phyloP scores from a whole-genome alignment of 352 stramenopile genomes.

The Phytopythium oedochilum region DNA sequence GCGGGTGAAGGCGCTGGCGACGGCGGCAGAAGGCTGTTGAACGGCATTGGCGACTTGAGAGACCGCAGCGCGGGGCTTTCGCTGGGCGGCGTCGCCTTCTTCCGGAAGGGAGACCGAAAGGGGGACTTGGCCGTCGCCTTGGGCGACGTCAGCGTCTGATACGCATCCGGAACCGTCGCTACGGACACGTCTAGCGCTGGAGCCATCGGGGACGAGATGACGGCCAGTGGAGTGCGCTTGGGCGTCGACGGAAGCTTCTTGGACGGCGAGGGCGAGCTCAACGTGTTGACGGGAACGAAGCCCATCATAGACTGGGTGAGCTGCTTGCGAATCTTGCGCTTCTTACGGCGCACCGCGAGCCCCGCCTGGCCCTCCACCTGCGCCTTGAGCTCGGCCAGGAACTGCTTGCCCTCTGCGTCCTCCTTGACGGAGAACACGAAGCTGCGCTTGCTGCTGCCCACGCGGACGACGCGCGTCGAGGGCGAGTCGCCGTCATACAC shows the following conservation, averaged over 20 bases:
- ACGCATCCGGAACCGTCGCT: conserved; percentile 31
- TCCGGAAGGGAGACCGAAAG: conserved; percentile 73
- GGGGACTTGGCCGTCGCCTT: conserved; percentile 42
- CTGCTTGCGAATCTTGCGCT: conserved; percentile 76
- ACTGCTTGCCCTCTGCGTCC: conserved; percentile 37
- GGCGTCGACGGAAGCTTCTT: conserved; percentile 28
- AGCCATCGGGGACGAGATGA: conserved; percentile 38
- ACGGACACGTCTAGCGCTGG: conserved; percentile 36
- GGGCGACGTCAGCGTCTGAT: conserved; percentile 36
- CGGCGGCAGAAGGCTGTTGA: conserved; percentile 3
- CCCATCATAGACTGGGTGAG: conserved; percentile 45
- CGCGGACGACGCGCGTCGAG: conserved; percentile 33
- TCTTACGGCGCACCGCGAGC: conserved; percentile 57
- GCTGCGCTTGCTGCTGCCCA: conserved; percentile 54
- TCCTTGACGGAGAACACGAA: conserved; percentile 59
- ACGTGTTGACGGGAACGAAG: conserved; percentile 65
- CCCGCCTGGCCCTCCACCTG: conserved; percentile 58
- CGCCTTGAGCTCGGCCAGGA: conserved; percentile 56
- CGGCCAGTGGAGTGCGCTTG: conserved; percentile 38
- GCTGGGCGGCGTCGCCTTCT: conserved; percentile 45
- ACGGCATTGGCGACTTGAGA: conserved; percentile 9
- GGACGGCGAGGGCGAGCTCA: conserved; percentile 43
- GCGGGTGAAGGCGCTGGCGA: conserved; percentile 20
- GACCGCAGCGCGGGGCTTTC: conserved; percentile 3
- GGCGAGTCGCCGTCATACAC: conserved; percentile 35